Conservation (phyloP, 441 rosid species). For the Euphorbia celastroides region DNA sequence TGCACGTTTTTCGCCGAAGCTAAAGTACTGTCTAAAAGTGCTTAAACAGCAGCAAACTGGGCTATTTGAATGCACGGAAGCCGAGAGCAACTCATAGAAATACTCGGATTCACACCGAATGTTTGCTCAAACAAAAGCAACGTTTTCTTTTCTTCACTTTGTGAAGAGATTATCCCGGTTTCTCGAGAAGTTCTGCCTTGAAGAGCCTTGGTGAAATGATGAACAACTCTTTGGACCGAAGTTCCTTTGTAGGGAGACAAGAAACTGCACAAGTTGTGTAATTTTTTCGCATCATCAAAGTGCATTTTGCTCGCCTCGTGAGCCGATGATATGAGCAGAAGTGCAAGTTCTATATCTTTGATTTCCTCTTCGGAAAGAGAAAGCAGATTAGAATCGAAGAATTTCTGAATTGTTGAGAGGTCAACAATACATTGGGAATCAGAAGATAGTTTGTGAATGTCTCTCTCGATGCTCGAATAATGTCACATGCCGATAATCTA, state of each 20-base stretch:
- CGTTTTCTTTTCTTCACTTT: neutral
- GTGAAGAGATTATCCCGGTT: neutral
- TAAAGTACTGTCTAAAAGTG: constrained; percentile 23
- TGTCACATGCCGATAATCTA: constrained; percentile 16
- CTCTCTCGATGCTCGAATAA: constrained; percentile 19
- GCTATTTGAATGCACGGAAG: constrained; percentile 22
- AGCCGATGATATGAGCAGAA: constrained; percentile 22
- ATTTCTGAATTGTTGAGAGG: constrained; percentile 12
- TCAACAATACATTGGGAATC: neutral
- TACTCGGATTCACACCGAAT: neutral
- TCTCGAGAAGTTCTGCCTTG: constrained; percentile 19
- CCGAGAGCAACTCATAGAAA: constrained; percentile 1
- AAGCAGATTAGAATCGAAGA: neutral
- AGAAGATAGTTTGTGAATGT: constrained; percentile 21
- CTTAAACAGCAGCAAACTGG: constrained; percentile 27
- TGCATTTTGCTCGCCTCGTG: constrained; percentile 18
- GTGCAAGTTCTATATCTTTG: constrained; percentile 25
- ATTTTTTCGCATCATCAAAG: constrained; percentile 17
- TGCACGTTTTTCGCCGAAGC: constrained; percentile 21
- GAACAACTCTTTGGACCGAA: constrained; percentile 25
- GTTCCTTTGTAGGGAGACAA: constrained; percentile 23
- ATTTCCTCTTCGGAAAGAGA: constrained; percentile 15
- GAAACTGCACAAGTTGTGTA: constrained; percentile 20
- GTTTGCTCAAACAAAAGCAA: constrained; percentile 12
- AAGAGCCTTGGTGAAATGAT: constrained; percentile 25